Evolutionary conservation across 768 basidiomycete species (phyloP), one percentile per base, ranked within the genome.

Genomic region (Ramaria sp.): DNA sequence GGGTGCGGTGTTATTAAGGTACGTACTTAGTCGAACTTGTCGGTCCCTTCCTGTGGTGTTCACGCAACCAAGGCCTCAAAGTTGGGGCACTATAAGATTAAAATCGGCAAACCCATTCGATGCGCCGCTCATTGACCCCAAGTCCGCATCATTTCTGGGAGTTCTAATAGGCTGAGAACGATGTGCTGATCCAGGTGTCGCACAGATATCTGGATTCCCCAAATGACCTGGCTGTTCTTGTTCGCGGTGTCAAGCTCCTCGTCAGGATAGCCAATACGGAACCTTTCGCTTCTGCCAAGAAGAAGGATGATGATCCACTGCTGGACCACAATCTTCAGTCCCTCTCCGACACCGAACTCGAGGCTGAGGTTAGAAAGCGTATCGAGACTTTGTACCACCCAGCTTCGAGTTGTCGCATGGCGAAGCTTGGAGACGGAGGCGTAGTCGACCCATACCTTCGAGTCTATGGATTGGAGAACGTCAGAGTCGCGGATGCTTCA

Each of bases 121-220:
- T 10, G 53, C 64, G 0, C 77, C 77, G 0, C n/a, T 71, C 34
- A 70, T 78, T 15, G 72, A 78, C 55, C 78, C 77, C 19, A 69
- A 69, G 75, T 73, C 53, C 7, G 72, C 62, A 51, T 20, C 10
- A 27, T n/a, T n/a, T 22, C 33, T n/a, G 6, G n/a, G 34, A 7
- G 34, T 20, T 9, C 47, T 22, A 6, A 27, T 27, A 5, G 27
- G 27, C 27, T 27, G 5, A 17, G 19, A 37, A 15, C 19, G 7
- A n/a, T 33, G 9, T 5, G 24, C 31, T 46, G 17, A 39, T 30
- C 24, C 67, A 46, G 49, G 15, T 37, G 13, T 37, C 69, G 10
- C 7, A 22, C 27, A 78, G 76, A 51, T 78, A 78, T 59, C 69
- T 78, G 27, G 65, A 68, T 0, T 72, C 70, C 1, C 59, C 67